Evolutionary conservation across 768 basidiomycete species (phyloP).

Genomic region (Lactarius psammicola): DNA sequence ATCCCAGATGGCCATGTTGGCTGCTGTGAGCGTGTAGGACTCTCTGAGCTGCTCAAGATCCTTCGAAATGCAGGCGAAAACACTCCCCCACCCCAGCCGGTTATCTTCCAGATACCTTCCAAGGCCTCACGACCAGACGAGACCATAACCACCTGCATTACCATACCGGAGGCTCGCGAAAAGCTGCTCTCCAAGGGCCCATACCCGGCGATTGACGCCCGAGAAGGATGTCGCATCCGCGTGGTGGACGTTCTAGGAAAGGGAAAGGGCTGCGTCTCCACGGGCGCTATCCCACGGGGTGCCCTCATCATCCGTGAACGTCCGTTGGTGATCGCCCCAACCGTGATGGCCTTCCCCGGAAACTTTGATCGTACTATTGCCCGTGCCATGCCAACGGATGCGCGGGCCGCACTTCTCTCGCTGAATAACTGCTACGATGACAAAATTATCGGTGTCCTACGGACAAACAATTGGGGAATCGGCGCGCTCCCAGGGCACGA

Average conservation of each 20-base stretch:
- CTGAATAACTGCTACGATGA: slow-evolving; percentile 21
- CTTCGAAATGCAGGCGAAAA: slow-evolving; percentile 12
- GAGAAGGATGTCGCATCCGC: slow-evolving; percentile 16
- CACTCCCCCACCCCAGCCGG: background rate
- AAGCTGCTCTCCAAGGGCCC: slow-evolving; percentile 17
- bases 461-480: slow-evolving; percentile 18
- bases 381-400: slow-evolving; percentile 14
- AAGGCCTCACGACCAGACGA: background rate
- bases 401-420: slow-evolving; percentile 9
- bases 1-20: slow-evolving; percentile 19
- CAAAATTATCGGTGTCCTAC: slow-evolving; percentile 19
- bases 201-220: slow-evolving; percentile 13
- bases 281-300: slow-evolving; percentile 32
- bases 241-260: slow-evolving; percentile 22
- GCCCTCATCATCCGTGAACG: slow-evolving; percentile 42
- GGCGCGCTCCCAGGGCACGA: slow-evolving; percentile 20
- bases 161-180: slow-evolving; percentile 13
- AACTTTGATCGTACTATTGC: slow-evolving; percentile 9
- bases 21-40: slow-evolving; percentile 20
- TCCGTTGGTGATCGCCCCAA: slow-evolving; percentile 37
- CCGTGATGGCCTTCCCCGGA: slow-evolving; percentile 13
- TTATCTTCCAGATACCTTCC: slow-evolving; percentile 13
- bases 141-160: slow-evolving; percentile 19
- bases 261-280: slow-evolving; percentile 39
- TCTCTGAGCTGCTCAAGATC: slow-evolving; percentile 17